Conservation (phyloP, 2,329 filamentous ascomycete species). For the Xylariaceae sp. region DNA sequence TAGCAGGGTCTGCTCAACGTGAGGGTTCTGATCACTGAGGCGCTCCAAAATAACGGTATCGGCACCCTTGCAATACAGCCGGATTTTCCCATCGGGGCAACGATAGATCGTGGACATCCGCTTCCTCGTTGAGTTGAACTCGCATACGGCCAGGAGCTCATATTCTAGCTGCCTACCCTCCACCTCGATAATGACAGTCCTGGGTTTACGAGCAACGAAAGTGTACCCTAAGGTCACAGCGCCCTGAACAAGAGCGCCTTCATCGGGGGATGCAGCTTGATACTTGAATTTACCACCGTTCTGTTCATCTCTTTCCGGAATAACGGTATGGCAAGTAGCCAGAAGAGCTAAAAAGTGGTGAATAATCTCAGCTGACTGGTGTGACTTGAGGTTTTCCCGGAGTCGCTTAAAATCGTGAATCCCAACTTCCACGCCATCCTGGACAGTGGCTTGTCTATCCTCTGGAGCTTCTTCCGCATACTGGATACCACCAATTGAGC, state of each 20-base stretch:
- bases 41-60: conserved; percentile 97
- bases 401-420: conserved; percentile 81
- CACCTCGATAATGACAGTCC: conserved; percentile 77
- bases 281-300: conserved; percentile 85
- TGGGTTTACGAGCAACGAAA: conserved; percentile 86
- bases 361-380: conserved; percentile 49
- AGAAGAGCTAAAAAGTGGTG: conserved; percentile 85
- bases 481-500: conserved; percentile 86
- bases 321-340: conserved; percentile 92
- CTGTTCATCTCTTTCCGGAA: conserved; percentile 80
- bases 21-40: conserved; percentile 74
- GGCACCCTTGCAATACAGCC: conserved; percentile 92
- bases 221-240: conserved; percentile 81
- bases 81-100: conserved; percentile 90
- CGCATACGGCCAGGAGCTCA: conserved; percentile 91
- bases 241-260: conserved; percentile 93
- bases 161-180: conserved; percentile 73
- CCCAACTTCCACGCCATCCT: conserved; percentile 72
- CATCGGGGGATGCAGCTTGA: conserved; percentile 94
- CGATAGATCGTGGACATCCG: conserved; percentile 97
- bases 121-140: conserved; percentile 97
- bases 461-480: conserved; percentile 91
- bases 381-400: conserved; percentile 60
- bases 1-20: conserved; percentile 82
- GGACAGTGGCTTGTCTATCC: conserved; percentile 74